These are phyloP conservation scores for Zymoseptoria tritici DNA, from an alignment of 2,329 filamentous ascomycete species.

Conservation along the genomic window DNA sequence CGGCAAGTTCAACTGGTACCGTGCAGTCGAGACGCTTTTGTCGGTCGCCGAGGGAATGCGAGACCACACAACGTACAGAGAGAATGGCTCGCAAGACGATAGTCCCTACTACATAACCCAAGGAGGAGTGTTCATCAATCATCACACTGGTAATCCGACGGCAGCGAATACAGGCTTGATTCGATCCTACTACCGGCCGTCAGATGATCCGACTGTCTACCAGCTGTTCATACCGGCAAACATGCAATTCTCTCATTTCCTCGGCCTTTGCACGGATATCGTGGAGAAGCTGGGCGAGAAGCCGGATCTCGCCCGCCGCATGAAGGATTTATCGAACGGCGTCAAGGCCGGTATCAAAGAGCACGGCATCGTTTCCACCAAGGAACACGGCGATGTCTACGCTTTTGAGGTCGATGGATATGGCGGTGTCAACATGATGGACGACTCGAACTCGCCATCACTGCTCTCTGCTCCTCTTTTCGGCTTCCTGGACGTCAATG, in stretches of 20 bases:
- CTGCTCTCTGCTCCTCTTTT: constrained; percentile 38
- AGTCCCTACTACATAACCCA: constrained; percentile 5
- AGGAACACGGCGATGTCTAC: constrained; percentile 34
- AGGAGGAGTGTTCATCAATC: constrained; percentile 18
- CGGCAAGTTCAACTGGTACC: constrained; percentile 10
- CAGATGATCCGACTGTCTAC: constrained; percentile 41
- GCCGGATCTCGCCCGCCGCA: constrained; percentile 19
- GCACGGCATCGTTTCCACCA: constrained; percentile 34
- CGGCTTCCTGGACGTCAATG: constrained; percentile 16
- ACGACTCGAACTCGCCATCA: constrained; percentile 63
- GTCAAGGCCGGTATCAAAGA: constrained; percentile 7
- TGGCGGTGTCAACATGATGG: constrained; percentile 50
- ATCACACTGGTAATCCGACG: constrained; percentile 42
- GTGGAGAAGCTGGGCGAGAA: constrained; percentile 5
- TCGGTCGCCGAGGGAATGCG: constrained; percentile 11
- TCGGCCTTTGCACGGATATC: constrained; percentile 46
- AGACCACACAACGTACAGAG: constrained; percentile 9
- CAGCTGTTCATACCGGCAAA: constrained; percentile 43
- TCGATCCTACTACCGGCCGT: constrained; percentile 41
- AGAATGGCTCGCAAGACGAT: constrained; percentile 7
- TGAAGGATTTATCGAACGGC: constrained; percentile 6
- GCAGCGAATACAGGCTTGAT: constrained; percentile 40
- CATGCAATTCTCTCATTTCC: constrained; percentile 65
- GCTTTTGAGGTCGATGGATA: constrained; percentile 43
- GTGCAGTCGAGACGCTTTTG: constrained; percentile 9